Evolutionary conservation across 2,329 filamentous ascomycete genomes (phyloP), one percentile per base, ranked within the genome.

Genomic region (Trichoderma afroharzianum): DNA sequence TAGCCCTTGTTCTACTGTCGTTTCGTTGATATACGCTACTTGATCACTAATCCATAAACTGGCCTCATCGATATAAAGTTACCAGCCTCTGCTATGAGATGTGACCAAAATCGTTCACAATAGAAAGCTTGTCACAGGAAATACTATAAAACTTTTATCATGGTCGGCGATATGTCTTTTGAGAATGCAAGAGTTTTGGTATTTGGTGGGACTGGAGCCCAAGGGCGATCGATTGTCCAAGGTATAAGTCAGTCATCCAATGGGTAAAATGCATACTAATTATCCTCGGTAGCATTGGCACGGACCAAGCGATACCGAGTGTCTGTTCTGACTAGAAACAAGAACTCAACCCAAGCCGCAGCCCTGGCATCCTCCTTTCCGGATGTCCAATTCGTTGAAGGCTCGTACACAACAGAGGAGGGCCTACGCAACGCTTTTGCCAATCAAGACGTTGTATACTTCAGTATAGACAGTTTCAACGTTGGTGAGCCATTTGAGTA

Each of bases 1-100:
- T 12, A 3, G 9, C 4, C 43, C n/a, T 50, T 50, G n/a, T 12
- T 21, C 43, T 50, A 12, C 43, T 12, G 9, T 21, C 43, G 6
- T 0, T 9, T 50, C 43, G 4, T 21, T 50, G 43, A 4, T 21
- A 9, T 21, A 1, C 9, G 21, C 43, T 21, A 21, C 18, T 6
- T 50, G 43, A 50, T 50, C 43, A 50, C 43, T 50, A 50, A 50
- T 50, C 43, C 43, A 11, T 50, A 21, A 50, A 50, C 43, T 21
- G 1, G 43, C n/a, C 1, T 47, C 14, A 1, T 50, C 7, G n/a
- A 50, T 50, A 50, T 50, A 50, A 50, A 50, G 4, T 21, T 50
- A 21, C 12, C 43, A 6, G 43, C n/a, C 0, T 50, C 43, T 50
- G 8, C 18, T 50, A 21, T 9, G n/a, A 50, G 43, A 50, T 50